Evolutionary conservation across 2,329 filamentous ascomycete genomes (phyloP).

Genomic region (Metarhizium humberi): DNA sequence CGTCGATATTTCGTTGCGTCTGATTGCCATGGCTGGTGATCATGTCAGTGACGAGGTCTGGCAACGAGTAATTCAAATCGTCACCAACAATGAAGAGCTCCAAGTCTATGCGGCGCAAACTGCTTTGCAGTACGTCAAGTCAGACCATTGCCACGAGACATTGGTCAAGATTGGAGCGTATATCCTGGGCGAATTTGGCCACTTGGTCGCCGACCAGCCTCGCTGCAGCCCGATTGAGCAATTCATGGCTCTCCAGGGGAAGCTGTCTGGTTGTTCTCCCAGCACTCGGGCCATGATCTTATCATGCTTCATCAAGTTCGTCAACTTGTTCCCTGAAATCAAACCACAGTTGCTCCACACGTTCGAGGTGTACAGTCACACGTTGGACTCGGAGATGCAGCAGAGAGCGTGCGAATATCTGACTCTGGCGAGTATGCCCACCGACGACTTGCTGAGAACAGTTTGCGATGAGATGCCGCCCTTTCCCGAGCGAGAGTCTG

Average conservation of each 20-base stretch:
- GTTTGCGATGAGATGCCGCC: constrained; percentile 98
- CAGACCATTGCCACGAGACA: constrained; percentile 91
- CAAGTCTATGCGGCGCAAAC: constrained; percentile 95
- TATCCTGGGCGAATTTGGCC: constrained; percentile 91
- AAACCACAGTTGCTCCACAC: constrained; percentile 88
- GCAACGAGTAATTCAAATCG: constrained; percentile 97
- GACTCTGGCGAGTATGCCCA: constrained; percentile 72
- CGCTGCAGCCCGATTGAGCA: constrained; percentile 96
- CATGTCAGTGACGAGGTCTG: constrained; percentile 99
- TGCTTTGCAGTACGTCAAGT: constrained; percentile 84
- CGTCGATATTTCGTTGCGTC: constrained; percentile 88
- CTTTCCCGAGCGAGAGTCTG: constrained; percentile 89
- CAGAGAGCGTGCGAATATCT: constrained; percentile 95
- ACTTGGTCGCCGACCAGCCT: constrained; percentile 85
- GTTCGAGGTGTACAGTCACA: constrained; percentile 88
- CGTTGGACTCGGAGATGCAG: constrained; percentile 88
- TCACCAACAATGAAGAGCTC: constrained; percentile 97
- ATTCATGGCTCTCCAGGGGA: constrained; percentile 82
- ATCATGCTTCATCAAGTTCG: constrained; percentile 93
- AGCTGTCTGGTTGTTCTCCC: constrained; percentile 81
- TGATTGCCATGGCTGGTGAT: constrained; percentile 94
- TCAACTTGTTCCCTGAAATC: constrained; percentile 97
- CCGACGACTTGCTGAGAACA: constrained; percentile 84
- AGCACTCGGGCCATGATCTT: constrained; percentile 88
- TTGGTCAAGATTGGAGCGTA: constrained; percentile 97